Percentiles rank a stretch among this genome's conserved stretches.
These are phyloP conservation scores for Stagonosporopsis cucurbitacearum DNA, from an alignment of 2,329 filamentous ascomycete genomes.

Conservation along the genomic window DNA sequence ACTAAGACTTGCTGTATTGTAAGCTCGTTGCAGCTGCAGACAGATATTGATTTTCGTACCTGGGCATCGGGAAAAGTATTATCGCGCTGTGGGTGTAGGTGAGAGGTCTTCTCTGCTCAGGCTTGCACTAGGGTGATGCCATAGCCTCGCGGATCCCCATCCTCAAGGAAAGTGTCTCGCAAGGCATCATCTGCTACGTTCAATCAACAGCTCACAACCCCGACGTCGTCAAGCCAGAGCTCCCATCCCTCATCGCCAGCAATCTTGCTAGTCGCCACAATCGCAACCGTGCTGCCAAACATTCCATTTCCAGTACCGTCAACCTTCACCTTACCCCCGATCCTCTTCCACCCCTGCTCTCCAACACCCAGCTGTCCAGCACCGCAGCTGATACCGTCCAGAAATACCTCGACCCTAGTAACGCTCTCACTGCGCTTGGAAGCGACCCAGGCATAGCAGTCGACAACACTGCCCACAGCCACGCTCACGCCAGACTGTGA, in stretches of 20 bases:
- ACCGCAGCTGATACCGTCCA: conserved; percentile 12
- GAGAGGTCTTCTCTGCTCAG: not conserved
- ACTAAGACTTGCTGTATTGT: not conserved
- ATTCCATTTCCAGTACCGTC: not conserved
- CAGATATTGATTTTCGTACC: too few species aligned
- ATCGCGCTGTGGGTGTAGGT: not conserved
- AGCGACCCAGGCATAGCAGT: conserved; percentile 7
- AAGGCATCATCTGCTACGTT: not conserved
- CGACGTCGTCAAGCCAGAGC: conserved; percentile 7
- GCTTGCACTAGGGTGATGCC: not conserved
- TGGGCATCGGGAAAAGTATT: not conserved
- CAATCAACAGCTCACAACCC: conserved; percentile 1
- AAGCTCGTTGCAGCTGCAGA: not conserved
- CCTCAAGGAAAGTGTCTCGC: not conserved
- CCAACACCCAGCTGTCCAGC: not conserved
- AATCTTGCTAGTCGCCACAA: conserved; percentile 6
- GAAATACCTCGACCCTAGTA: not conserved
- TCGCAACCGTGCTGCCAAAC: conserved; percentile 9
- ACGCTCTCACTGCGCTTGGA: not conserved
- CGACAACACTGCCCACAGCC: not conserved
- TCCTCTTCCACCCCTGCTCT: not conserved
- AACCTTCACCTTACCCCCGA: not conserved
- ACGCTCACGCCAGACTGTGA: not conserved
- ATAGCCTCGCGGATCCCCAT: not conserved
- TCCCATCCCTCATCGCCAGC: conserved; percentile 14